Base-by-base conservation (phyloP, 495 filamentous ascomycete species). In the Talaromyces trachyspermus region DNA sequence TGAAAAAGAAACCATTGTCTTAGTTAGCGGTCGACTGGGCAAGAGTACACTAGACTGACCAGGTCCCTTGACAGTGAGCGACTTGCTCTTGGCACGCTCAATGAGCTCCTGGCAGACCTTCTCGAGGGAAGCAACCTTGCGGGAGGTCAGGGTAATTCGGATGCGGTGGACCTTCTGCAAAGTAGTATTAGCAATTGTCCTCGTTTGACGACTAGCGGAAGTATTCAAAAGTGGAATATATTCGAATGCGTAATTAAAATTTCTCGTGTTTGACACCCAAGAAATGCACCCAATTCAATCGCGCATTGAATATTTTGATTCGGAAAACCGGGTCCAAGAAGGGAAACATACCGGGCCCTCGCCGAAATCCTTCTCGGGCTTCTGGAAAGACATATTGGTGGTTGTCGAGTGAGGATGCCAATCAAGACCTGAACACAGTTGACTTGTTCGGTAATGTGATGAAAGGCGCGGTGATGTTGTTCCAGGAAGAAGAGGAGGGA, bases 91-190 rank as follows among this genome's bases (percentile, higher is more conserved):
- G 64, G 92, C 91, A 64, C 92, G 92, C 75, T 97, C 94, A 71
- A 96, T 91, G 60, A 98, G 84, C 77, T 97, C 92, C 69, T 80
- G 74, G 80, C 88, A 95, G 62, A 98, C 92, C 78, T 96, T 97
- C 84, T 98, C 92, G 64, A 97, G 88, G 51, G 88, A 78, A 62
- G 79, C 68, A 64, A 98, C 92, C 74, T 95, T 95, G 70, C 84
- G 80, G 53, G 81, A 86, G 69, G 89, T 95, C 56, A 97, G 79
- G 68, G 91, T 97, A 82, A 97, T 96, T 63, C 91, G 86, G 79
- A 95, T 95, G 76, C 91, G 89, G 83, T 95, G 90, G 72, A 86
- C 86, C 81, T 95, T 95, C 83, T 88, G 53, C 64, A 57, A 25
- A 25, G 40, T 8, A 24, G 14, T 18, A 22, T 52, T 49, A 57